These are phyloP conservation scores for Hypoxylon sp. DNA, from an alignment of 2,329 filamentous ascomycete genomes.

Conservation along the genomic window DNA sequence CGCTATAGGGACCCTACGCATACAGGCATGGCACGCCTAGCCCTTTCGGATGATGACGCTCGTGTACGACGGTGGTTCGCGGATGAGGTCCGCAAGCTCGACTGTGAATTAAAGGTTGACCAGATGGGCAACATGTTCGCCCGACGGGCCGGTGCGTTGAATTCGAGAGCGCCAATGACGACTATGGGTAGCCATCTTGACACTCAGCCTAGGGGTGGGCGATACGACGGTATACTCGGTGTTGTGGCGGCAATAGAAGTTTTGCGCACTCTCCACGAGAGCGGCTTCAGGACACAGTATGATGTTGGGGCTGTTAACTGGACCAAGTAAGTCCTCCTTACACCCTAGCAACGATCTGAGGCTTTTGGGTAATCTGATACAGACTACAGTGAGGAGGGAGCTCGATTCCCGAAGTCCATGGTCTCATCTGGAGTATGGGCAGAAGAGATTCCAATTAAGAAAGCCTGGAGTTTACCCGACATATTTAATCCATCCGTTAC, in stretches of 20 bases:
- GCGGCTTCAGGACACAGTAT: not conserved
- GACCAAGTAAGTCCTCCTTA: slow-evolving; percentile 66
- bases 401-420: slow-evolving; percentile 39
- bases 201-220: slow-evolving; percentile 72
- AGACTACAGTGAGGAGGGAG: slow-evolving; percentile 39
- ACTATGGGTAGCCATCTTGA: slow-evolving; percentile 78
- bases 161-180: slow-evolving; percentile 69
- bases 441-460: slow-evolving; percentile 26
- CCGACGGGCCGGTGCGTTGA: slow-evolving; percentile 70
- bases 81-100: not conserved
- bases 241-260: slow-evolving; percentile 80
- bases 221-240: slow-evolving; percentile 83
- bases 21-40: not conserved
- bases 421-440: slow-evolving; percentile 40
- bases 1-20: too few relatives aligned
- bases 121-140: slow-evolving; percentile 48
- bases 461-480: slow-evolving; percentile 23
- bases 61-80: slow-evolving; percentile 9
- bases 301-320: slow-evolving; percentile 72
- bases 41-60: not conserved
- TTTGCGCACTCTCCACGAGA: slow-evolving; percentile 74
- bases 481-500: slow-evolving; percentile 31
- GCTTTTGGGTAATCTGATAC: too few relatives aligned
- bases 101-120: slow-evolving; percentile 31
- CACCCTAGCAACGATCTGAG: too few relatives aligned